phyloP scores from a whole-genome alignment of 2,329 filamentous ascomycete genomes.

The Penicillium palitans region DNA sequence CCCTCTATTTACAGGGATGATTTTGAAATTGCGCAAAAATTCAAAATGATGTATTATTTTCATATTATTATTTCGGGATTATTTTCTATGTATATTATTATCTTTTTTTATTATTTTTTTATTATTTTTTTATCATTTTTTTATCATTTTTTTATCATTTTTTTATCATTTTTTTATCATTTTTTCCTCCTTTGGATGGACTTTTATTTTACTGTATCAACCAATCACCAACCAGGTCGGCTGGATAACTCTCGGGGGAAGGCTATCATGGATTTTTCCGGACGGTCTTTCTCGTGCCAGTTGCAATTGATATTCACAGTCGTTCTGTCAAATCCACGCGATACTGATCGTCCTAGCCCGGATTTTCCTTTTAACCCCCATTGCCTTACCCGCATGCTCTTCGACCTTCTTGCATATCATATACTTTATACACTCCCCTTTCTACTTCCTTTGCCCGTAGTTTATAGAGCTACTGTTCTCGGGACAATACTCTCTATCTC shows the following conservation, averaged over 20 bases:
- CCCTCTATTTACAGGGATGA: slow-evolving; percentile 28
- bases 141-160: slow-evolving; percentile 6
- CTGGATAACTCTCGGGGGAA: slow-evolving; percentile 21
- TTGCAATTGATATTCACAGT: slow-evolving; percentile 27
- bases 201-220: slow-evolving; percentile 6
- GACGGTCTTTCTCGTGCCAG: slow-evolving; percentile 25
- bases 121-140: slow-evolving; percentile 17
- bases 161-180: slow-evolving; percentile 12
- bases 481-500: slow-evolving; percentile 9
- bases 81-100: slow-evolving; percentile 18
- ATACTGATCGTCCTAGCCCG: slow-evolving; percentile 21
- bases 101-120: slow-evolving; percentile 11
- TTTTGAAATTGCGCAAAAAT: slow-evolving; percentile 15
- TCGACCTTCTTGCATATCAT: slow-evolving; percentile 26
- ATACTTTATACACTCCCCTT: slow-evolving; percentile 22
- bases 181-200: slow-evolving; percentile 5
- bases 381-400: slow-evolving; percentile 32
- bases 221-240: slow-evolving; percentile 22
- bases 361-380: slow-evolving; percentile 32
- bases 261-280: slow-evolving; percentile 31
- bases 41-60: neutral
- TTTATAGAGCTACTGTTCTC: slow-evolving; percentile 1
- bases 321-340: slow-evolving; percentile 25
- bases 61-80: neutral
- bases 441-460: slow-evolving; percentile 38